Evolutionary conservation across 805 yeast genomes (phyloP).

Genomic region (Wickerhamomyces chaumierensis): DNA sequence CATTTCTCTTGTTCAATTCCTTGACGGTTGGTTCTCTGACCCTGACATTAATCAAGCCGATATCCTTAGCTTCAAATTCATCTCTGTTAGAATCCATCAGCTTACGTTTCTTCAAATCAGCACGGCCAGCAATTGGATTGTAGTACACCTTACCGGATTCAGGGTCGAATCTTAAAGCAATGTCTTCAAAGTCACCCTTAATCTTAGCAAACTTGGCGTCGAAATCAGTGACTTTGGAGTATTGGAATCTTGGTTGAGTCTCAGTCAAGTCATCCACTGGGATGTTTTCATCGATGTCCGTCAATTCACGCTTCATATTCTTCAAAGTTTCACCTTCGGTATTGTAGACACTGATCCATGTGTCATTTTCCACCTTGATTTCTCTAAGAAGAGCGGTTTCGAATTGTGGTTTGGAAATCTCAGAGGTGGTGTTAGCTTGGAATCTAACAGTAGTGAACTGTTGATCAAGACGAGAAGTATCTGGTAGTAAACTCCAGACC

Average conservation of each 20-base stretch:
- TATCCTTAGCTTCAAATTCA: slow-evolving; percentile 42
- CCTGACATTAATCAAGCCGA: slow-evolving; percentile 49
- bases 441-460: slow-evolving; percentile 56
- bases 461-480: slow-evolving; percentile 82
- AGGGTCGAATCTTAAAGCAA: slow-evolving; percentile 49
- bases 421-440: slow-evolving; percentile 18
- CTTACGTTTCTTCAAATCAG: slow-evolving; percentile 79
- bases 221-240: slow-evolving; percentile 63
- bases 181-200: slow-evolving; percentile 31
- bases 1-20: slow-evolving; percentile 61
- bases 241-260: slow-evolving; percentile 32
- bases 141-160: slow-evolving; percentile 55
- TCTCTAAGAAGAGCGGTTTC: slow-evolving; percentile 63
- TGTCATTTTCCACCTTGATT: slow-evolving; percentile 54
- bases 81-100: slow-evolving; percentile 40
- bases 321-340: slow-evolving; percentile 33
- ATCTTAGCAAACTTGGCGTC: slow-evolving; percentile 44
- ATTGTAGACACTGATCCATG: slow-evolving; percentile 66
- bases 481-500: slow-evolving; percentile 80
- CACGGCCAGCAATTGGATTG: slow-evolving; percentile 65
- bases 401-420: slow-evolving; percentile 8
- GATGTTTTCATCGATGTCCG: slow-evolving; percentile 38
- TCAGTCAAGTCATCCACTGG: slow-evolving; percentile 24
- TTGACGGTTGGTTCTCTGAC: slow-evolving; percentile 64
- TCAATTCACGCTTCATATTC: slow-evolving; percentile 29